Evolutionary conservation across 495 filamentous ascomycete species (phyloP).

Genomic region (Penicillium desertorum): DNA sequence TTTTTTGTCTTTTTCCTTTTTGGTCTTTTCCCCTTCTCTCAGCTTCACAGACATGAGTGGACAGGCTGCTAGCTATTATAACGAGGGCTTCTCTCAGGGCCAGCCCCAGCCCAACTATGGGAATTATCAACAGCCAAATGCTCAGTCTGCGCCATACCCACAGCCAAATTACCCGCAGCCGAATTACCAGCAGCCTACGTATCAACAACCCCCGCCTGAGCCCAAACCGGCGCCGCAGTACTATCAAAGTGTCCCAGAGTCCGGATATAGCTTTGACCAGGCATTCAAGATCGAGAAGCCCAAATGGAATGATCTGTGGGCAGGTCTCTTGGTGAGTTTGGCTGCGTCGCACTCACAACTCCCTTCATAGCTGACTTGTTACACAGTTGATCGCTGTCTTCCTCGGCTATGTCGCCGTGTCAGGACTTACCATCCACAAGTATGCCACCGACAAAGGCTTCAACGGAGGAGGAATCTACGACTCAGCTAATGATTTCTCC

Average conservation of each 20-base stretch:
- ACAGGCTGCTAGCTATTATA: constrained; percentile 45
- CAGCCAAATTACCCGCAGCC: constrained; percentile 19
- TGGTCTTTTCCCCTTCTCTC: constrained; percentile 8
- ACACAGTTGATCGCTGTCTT: constrained; percentile 67
- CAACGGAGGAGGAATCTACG: constrained; percentile 74
- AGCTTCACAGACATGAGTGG: constrained; percentile 39
- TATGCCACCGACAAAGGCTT: constrained; percentile 67
- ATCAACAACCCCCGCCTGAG: constrained; percentile 20
- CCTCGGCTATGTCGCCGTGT: constrained; percentile 74
- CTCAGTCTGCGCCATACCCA: background rate
- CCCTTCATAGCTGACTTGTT: constrained; percentile 8
- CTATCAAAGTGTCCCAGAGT: constrained; percentile 32
- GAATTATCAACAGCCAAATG: constrained; percentile 16
- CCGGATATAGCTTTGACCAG: constrained; percentile 61
- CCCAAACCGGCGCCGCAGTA: constrained; percentile 31
- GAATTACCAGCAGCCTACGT: constrained; percentile 18
- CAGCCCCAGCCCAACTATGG: constrained; percentile 20
- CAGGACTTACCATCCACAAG: constrained; percentile 71
- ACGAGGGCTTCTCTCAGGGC: constrained; percentile 29
- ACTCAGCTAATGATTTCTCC: constrained; percentile 57
- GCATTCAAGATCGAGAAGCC: constrained; percentile 77
- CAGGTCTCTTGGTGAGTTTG: constrained; percentile 64
- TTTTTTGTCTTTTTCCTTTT: constrained; percentile 7
- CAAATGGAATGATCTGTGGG: constrained; percentile 88
- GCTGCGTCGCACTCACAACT: background rate